These are phyloP conservation scores for Saposhnikovia divaricata DNA, from an alignment of 129 eudicot genomes.

Conservation along the genomic window DNA sequence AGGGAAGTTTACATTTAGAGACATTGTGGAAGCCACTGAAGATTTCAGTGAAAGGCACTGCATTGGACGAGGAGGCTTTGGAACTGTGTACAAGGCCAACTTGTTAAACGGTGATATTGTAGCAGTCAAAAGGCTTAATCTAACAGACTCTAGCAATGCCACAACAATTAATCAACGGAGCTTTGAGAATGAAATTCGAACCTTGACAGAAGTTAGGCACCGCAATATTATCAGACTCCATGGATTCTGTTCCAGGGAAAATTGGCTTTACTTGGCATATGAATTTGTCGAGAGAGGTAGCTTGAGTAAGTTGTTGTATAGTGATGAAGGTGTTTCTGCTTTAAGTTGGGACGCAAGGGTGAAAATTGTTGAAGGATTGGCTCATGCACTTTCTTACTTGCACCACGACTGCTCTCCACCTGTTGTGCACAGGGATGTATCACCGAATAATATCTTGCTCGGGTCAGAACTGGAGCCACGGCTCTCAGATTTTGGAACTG, in stretches of 20 bases:
- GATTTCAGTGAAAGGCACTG: slow-evolving; percentile 54
- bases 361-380: slow-evolving; percentile 59
- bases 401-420: slow-evolving; percentile 87
- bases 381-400: slow-evolving; percentile 88
- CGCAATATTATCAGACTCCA: slow-evolving; percentile 68
- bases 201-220: slow-evolving; percentile 69
- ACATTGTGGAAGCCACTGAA: slow-evolving; percentile 73
- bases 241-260: slow-evolving; percentile 53
- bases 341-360: slow-evolving; percentile 63
- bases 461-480: slow-evolving; percentile 61
- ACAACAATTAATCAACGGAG: slow-evolving; percentile 30
- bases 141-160: slow-evolving; percentile 34
- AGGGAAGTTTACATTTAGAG: slow-evolving; percentile 48
- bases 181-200: slow-evolving; percentile 74
- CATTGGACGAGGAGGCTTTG: slow-evolving; percentile 85
- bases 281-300: slow-evolving; percentile 81
- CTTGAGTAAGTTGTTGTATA: slow-evolving; percentile 48
- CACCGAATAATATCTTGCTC: slow-evolving; percentile 58
- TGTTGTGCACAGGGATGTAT: slow-evolving; percentile 68
- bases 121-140: slow-evolving; percentile 58
- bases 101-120: slow-evolving; percentile 51
- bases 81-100: slow-evolving; percentile 69
- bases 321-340: slow-evolving; percentile 28
- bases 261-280: slow-evolving; percentile 55
- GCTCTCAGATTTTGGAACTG: slow-evolving; percentile 81